Conservation (phyloP, 106 monocot genomes). For the Platanthera zijinensis region DNA sequence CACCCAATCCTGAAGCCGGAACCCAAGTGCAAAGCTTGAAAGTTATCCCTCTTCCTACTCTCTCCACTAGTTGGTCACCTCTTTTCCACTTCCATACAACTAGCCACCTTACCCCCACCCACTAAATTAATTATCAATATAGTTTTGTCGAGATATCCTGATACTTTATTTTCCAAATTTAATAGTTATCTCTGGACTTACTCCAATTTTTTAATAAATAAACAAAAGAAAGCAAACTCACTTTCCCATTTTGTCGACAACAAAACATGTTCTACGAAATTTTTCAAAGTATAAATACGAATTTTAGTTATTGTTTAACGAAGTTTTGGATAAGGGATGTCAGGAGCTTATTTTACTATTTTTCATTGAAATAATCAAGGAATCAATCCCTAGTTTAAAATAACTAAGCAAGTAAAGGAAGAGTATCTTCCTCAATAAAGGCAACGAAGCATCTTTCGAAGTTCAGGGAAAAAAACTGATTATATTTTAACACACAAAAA, state of each 20-base stretch:
- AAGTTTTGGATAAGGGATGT: neutral
- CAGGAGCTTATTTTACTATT: neutral
- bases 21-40: too few relatives aligned
- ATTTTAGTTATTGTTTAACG: neutral
- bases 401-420: neutral
- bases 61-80: too few relatives aligned
- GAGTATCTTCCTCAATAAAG: neutral
- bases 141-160: too few relatives aligned
- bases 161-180: neutral
- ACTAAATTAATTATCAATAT: too few relatives aligned
- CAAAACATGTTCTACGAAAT: neutral
- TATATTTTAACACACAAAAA: neutral
- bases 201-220: neutral
- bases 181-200: neutral
- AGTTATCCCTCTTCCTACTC: too few relatives aligned
- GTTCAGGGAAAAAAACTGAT: neutral
- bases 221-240: too few relatives aligned
- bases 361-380: neutral
- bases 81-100: too few relatives aligned
- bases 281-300: neutral
- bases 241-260: neutral
- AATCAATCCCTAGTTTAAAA: neutral
- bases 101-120: too few relatives aligned
- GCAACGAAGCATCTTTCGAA: neutral
- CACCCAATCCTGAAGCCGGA: too few relatives aligned